Conservation (phyloP, 768 basidiomycete species). For the Suillus sp. region DNA sequence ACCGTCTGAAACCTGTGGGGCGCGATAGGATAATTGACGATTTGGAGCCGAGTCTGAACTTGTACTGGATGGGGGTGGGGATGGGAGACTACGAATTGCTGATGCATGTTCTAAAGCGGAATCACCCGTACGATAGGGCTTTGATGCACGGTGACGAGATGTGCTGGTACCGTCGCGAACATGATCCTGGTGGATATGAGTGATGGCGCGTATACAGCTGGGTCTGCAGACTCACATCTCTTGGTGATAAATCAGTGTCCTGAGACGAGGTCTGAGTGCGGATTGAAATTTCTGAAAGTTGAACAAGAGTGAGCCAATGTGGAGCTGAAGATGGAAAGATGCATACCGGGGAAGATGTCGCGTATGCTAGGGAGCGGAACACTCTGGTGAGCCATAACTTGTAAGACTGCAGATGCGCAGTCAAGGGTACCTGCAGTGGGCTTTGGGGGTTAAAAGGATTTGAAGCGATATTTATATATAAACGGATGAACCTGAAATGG, state of each 20-base stretch:
- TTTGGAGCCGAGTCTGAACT: constrained; percentile 31
- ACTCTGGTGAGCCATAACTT: constrained; percentile 27
- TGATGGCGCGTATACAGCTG: too few relatives aligned
- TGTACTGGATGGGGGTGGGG: constrained; percentile 30
- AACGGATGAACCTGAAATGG: constrained; percentile 15
- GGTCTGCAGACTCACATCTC: neutral
- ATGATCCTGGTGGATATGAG: neutral
- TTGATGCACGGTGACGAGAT: neutral
- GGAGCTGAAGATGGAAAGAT: too few relatives aligned
- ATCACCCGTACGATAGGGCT: neutral
- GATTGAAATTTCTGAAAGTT: constrained; percentile 1
- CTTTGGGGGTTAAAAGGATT: constrained; percentile 11
- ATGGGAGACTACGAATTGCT: constrained; percentile 18
- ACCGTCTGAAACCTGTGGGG: constrained; percentile 19
- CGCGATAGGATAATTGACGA: constrained; percentile 1
- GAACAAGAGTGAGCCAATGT: neutral
- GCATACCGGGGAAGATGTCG: constrained; percentile 62
- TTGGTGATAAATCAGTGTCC: neutral
- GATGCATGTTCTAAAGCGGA: constrained; percentile 1
- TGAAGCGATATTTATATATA: constrained; percentile 20
- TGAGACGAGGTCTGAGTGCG: neutral
- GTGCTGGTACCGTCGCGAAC: neutral
- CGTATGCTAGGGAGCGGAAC: constrained; percentile 51
- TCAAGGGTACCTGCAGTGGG: constrained; percentile 9
- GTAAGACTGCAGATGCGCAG: neutral